Conservation (phyloP, 2,329 filamentous ascomycete genomes). For the Exophiala alcalophila region DNA sequence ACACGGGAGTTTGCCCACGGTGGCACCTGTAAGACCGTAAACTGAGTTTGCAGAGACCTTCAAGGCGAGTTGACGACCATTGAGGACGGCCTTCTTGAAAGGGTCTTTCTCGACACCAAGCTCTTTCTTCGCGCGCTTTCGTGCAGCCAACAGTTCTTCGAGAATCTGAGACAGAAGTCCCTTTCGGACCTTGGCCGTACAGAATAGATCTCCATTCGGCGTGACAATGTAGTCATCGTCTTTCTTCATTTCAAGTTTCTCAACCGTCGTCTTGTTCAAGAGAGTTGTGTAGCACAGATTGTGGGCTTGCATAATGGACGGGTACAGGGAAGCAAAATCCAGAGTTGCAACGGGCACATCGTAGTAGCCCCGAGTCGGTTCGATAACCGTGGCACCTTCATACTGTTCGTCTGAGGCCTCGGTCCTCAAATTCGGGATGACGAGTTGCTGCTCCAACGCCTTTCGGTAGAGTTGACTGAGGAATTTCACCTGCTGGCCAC, state of each 20-base stretch:
- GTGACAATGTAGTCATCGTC: conserved; percentile 96
- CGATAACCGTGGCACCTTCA: conserved; percentile 96
- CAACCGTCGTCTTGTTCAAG: conserved; percentile 72
- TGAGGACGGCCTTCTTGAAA: conserved; percentile 96
- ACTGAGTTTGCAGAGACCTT: conserved; percentile 98
- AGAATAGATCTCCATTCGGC: conserved; percentile 90
- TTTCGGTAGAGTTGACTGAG: conserved; percentile 96
- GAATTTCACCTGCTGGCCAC: conserved; percentile 96
- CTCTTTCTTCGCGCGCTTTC: conserved; percentile 93
- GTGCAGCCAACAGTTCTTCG: conserved; percentile 83
- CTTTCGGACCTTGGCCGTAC: conserved; percentile 82
- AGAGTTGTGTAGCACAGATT: conserved; percentile 97
- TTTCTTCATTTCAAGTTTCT: conserved; percentile 73
- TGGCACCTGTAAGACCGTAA: conserved; percentile 94
- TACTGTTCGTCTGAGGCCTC: conserved; percentile 82
- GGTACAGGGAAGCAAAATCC: conserved; percentile 97
- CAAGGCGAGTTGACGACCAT: conserved; percentile 91
- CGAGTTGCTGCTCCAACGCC: conserved; percentile 84
- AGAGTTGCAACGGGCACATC: conserved; percentile 92
- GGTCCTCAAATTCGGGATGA: conserved; percentile 80
- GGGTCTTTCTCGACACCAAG: conserved; percentile 84
- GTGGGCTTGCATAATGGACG: conserved; percentile 97
- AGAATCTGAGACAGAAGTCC: conserved; percentile 92
- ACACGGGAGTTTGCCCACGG: conserved; percentile 92
- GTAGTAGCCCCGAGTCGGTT: conserved; percentile 90